A percentile compares a stretch with the other conserved stretches of the same genome.
These are phyloP conservation scores for Monosporascus sp. DNA, from an alignment of 2,329 filamentous ascomycete species.

Conservation along the genomic window DNA sequence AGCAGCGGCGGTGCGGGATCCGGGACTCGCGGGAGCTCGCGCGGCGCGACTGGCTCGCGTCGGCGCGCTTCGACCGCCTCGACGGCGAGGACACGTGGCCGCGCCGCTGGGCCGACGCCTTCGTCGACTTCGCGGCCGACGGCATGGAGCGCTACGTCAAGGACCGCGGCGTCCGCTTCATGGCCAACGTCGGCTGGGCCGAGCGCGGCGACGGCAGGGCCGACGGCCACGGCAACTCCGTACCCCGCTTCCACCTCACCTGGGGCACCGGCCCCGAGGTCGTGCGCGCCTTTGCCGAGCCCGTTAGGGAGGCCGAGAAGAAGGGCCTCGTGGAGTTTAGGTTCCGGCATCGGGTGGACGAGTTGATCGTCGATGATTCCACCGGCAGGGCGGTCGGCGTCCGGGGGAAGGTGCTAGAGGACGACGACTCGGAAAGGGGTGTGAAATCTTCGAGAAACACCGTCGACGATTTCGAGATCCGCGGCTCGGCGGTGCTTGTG, in stretches of 20 bases:
- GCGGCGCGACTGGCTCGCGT: constrained; percentile 53
- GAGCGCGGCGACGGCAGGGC: constrained; percentile 53
- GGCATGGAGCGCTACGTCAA: constrained; percentile 55
- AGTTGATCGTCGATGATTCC: constrained; percentile 45
- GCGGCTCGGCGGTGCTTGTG: constrained; percentile 48
- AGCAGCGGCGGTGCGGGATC: constrained; percentile 54
- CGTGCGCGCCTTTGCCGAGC: constrained; percentile 52
- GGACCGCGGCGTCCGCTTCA: constrained; percentile 45
- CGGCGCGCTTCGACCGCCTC: constrained; percentile 51
- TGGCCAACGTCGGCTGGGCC: constrained; percentile 54
- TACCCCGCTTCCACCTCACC: constrained; percentile 57
- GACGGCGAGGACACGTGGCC: constrained; percentile 53
- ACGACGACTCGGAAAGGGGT: constrained; percentile 46
- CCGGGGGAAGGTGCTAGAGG: constrained; percentile 46
- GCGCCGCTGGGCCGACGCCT: constrained; percentile 56
- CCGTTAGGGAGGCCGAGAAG: constrained; percentile 46
- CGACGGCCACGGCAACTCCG: constrained; percentile 56
- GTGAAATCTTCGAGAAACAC: constrained; percentile 43
- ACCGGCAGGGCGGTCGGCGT: constrained; percentile 49
- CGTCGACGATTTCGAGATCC: constrained; percentile 48
- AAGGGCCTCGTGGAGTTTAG: constrained; percentile 50
- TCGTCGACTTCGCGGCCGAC: constrained; percentile 56
- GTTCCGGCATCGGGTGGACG: constrained; percentile 53
- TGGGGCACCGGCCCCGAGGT: constrained; percentile 59
- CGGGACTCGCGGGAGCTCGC: constrained; percentile 52